Evolutionary conservation across 805 yeast species (phyloP).

Genomic region (Candida chilensis): DNA sequence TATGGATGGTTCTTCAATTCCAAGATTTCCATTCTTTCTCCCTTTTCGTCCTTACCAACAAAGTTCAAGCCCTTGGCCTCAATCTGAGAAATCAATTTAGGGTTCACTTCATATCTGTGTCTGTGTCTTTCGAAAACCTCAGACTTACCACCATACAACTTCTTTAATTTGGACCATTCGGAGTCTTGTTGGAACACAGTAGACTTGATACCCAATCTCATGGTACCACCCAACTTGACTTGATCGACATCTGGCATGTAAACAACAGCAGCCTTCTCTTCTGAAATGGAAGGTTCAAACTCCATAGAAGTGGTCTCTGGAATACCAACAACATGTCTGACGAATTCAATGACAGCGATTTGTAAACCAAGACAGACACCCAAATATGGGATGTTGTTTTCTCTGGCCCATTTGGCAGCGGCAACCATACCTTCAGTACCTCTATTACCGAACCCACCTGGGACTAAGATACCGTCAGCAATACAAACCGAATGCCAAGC

Average conservation of each 20-base stretch:
- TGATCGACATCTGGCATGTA: conserved; percentile 99
- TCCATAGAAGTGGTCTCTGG: conserved; percentile 73
- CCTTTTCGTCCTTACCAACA: conserved; percentile 89
- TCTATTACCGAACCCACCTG: conserved; percentile 97
- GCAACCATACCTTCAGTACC: conserved; percentile 98
- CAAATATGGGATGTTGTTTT: conserved; percentile 83
- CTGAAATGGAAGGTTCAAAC: conserved; percentile 55
- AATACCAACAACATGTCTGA: conserved; percentile 67
- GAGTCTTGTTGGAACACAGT: conserved; percentile 68
- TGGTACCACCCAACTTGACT: conserved; percentile 94
- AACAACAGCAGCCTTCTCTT: conserved; percentile 67
- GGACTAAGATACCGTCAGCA: conserved; percentile 95
- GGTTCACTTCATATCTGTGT: conserved; percentile 97
- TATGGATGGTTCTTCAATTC: conserved; percentile 85
- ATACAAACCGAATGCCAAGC: conserved; percentile 92
- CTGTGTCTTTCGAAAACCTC: conserved; percentile 90
- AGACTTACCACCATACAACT: conserved; percentile 65
- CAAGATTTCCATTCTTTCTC: conserved; percentile 87
- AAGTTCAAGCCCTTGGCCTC: conserved; percentile 78
- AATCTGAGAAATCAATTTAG: conserved; percentile 59
- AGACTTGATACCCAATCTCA: conserved; percentile 94
- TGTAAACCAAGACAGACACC: conserved; percentile 98
- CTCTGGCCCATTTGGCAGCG: conserved; percentile 98
- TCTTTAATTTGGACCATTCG: conserved; percentile 62
- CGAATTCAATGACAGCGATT: conserved; percentile 91